Base-by-base conservation (phyloP, 1,139 yeast genomes). In the Dujonia santamariae region DNA sequence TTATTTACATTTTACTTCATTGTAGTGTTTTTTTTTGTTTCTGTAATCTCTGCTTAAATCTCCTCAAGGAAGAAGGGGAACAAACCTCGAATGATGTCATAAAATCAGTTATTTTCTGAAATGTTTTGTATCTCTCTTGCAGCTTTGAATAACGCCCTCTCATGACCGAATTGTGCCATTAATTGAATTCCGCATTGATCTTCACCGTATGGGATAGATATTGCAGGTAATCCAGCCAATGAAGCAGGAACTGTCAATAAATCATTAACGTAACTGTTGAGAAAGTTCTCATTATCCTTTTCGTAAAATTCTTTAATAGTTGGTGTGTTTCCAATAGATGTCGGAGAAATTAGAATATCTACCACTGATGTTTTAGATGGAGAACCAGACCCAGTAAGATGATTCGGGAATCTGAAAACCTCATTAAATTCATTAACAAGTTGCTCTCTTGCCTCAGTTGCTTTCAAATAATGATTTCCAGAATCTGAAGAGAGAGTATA, bases 241-340 rank as follows among this genome's bases (percentile, higher is more conserved):
- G 95, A 88, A 28, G 94, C 85, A 0, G 98, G 97, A 3, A 90
- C 84, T 0, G 97, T 87, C 40, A 88, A 68, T 1, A 85, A 78
- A 54, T 94, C 98, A 53, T 87, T 85, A 32, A 82, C 67, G 48
- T 85, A 88, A 13, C 81, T 72, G 34, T 76, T 77, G 6, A 85
- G 68, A 4, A 85, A 68, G 34, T 72, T 64, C n/a, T 59, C 54
- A 3, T 49, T 40, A 22, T 68, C 54, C 31, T 57, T 40, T 31
- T 47, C 31, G 21, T 52, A 37, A 43, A 65, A 72, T 19, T 74
- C 67, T 13, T 67, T 56, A 15, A 83, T 46, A 4, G 71, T 55
- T 5, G 81, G 78, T 5, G 96, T 80, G 28, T 64, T 46, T n/a
- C 70, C 66, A 38, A 78, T 68, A 2, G 92, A 67, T 0, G 96